Evolutionary conservation across 2,329 filamentous ascomycete species (phyloP).

Genomic region (Clarireedia hainanense): DNA sequence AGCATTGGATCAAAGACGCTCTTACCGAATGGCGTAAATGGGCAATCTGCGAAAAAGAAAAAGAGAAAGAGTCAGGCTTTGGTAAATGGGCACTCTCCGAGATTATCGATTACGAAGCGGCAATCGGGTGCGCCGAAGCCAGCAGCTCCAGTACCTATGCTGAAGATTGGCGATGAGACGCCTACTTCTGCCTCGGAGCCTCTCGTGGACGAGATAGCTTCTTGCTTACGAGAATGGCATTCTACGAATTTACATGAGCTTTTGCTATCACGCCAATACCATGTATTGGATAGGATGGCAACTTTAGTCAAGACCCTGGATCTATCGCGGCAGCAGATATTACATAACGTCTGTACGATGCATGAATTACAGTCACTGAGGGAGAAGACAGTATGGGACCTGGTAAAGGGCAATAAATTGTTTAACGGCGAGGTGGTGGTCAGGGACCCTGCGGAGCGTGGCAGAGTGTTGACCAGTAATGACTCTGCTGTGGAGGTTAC

Average conservation of each 20-base stretch:
- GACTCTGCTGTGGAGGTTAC: slow-evolving; percentile 91
- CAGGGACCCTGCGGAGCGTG: slow-evolving; percentile 73
- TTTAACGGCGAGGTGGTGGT: slow-evolving; percentile 93
- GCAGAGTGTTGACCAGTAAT: slow-evolving; percentile 80
- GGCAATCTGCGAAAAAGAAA: slow-evolving; percentile 10
- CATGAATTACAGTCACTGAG: slow-evolving; percentile 75
- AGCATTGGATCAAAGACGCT: background rate
- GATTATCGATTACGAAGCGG: slow-evolving; percentile 41
- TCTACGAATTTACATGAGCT: slow-evolving; percentile 93
- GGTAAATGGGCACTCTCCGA: slow-evolving; percentile 19
- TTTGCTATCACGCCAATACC: slow-evolving; percentile 74
- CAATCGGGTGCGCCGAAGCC: slow-evolving; percentile 67
- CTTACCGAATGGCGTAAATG: slow-evolving; percentile 3
- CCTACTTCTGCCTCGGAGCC: slow-evolving; percentile 84
- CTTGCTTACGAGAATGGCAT: slow-evolving; percentile 95
- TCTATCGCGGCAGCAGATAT: slow-evolving; percentile 75
- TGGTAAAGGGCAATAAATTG: slow-evolving; percentile 90
- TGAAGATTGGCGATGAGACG: slow-evolving; percentile 96
- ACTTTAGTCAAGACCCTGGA: slow-evolving; percentile 77
- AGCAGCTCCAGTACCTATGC: slow-evolving; percentile 87
- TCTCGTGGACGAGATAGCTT: slow-evolving; percentile 93
- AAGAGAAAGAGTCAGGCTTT: slow-evolving; percentile 15
- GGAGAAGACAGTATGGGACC: slow-evolving; percentile 89
- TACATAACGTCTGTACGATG: slow-evolving; percentile 87
- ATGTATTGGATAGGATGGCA: slow-evolving; percentile 71